phyloP scores from a whole-genome alignment of 1,284 basidiomycete genomes.

The Austroboletus niveus region DNA sequence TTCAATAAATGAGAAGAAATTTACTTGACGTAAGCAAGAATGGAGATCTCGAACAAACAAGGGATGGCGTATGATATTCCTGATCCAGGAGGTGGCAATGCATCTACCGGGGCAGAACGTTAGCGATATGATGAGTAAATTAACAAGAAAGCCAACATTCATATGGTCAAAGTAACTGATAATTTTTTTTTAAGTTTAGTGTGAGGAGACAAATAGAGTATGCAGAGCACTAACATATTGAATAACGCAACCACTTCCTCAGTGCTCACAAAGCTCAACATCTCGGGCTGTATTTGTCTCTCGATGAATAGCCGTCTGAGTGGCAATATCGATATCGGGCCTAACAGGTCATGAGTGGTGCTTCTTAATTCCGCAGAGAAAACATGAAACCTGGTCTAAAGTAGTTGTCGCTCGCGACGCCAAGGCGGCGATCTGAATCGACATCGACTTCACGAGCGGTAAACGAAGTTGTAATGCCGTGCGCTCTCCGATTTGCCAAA shows the following conservation, averaged over 20 bases:
- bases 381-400: conserved; percentile 81
- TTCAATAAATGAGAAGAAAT: conserved; percentile 32
- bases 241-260: conserved; percentile 90
- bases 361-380: neutral
- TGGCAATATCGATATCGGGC: conserved; percentile 85
- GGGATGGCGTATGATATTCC: conserved; percentile 87
- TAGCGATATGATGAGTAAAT: neutral
- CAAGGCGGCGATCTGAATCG: conserved; percentile 51
- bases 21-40: conserved; percentile 90
- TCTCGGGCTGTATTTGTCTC: conserved; percentile 85
- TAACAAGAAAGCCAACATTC: conserved; percentile 50
- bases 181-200: conserved; percentile 10
- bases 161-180: conserved; percentile 74
- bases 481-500: conserved; percentile 76
- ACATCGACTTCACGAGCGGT: conserved; percentile 36
- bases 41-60: conserved; percentile 89
- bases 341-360: conserved; percentile 27
- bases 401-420: conserved; percentile 88
- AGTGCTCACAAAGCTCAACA: conserved; percentile 79
- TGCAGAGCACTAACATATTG: conserved; percentile 66
- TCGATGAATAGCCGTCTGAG: conserved; percentile 87
- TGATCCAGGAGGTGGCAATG: conserved; percentile 76
- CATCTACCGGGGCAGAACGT: conserved; percentile 44
- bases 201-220: conserved; percentile 12
- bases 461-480: conserved; percentile 39